Percentiles rank a stretch among this genome's conserved stretches.
Evolutionary conservation across 2,329 filamentous ascomycete species (phyloP).

Genomic region (Lojkania enalia): DNA sequence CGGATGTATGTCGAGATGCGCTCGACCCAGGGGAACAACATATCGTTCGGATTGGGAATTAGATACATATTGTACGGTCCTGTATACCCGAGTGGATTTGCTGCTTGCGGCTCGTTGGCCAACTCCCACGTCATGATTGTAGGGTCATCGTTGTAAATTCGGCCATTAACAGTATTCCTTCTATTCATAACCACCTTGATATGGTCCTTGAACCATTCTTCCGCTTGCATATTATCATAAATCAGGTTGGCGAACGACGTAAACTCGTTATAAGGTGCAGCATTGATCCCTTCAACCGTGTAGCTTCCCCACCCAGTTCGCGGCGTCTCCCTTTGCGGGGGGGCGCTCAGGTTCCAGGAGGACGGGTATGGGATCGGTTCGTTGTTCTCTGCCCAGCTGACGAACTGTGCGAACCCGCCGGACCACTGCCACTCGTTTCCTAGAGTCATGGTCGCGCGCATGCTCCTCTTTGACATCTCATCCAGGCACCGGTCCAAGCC

Average conservation of each 20-base stretch:
- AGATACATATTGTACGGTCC: conserved; percentile 34
- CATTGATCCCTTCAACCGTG: conserved; percentile 39
- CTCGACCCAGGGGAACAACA: conserved; percentile 43
- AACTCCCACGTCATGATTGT: conserved; percentile 49
- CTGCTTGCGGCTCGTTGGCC: conserved; percentile 46
- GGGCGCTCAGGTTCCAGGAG: conserved; percentile 44
- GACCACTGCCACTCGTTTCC: conserved; percentile 47
- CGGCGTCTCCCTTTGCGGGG: conserved; percentile 38
- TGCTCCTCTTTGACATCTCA: conserved; percentile 46
- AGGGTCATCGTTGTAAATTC: conserved; percentile 42
- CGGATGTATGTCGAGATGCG: conserved; percentile 45
- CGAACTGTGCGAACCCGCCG: conserved; percentile 45
- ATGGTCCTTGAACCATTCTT: conserved; percentile 44
- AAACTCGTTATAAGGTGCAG: conserved; percentile 32
- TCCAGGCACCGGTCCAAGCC: conserved; percentile 45
- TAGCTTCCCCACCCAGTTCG: conserved; percentile 48
- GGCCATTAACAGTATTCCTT: conserved; percentile 43
- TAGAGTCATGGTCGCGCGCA: conserved; percentile 48
- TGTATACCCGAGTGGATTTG: conserved; percentile 27
- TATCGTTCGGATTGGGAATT: conserved; percentile 33
- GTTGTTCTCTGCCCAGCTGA: conserved; percentile 42
- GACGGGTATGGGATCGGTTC: conserved; percentile 41
- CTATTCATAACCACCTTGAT: conserved; percentile 43
- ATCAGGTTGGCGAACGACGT: conserved; percentile 39
- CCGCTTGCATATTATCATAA: conserved; percentile 40